Base-by-base conservation (phyloP, 257 asterid genomes). In the Nicotiana benthamiana region DNA sequence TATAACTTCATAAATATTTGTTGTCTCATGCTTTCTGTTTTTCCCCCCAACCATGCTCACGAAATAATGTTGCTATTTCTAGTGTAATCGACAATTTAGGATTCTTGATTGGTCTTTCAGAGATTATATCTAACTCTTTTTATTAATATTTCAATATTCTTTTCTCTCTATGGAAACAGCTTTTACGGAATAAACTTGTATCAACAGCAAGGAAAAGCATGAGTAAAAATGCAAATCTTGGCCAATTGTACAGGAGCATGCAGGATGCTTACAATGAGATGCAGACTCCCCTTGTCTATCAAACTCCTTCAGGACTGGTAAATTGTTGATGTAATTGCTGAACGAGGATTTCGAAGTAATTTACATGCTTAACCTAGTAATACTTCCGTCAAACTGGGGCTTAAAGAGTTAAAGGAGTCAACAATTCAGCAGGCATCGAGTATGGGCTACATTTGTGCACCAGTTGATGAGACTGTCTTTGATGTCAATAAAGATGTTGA, bases 231-330 rank as follows among this genome's bases (percentile, higher is more conserved):
- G 92, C 93, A 74, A 94, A 87, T 81, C 88, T 93, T 32, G 89
- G 97, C 59, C 96, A 94, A 89, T 56, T 94, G 79, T 94, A 93
- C 79, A 72, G 86, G 68, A 93, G 87, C 84, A 93, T 94, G 96
- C 91, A 88, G 82, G 89, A 93, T 59, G 98, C 97, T 18, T 93
- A 94, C 84, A 83, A 89, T 13, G 89, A 83, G 83, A 94, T 94
- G 96, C 98, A 94, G 87, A 91, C 98, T 48, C 98, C 98, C n/a
- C 97, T 93, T 2, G 95, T 89, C 75, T 90, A 87, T 75, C 98
- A 91, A 89, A 83, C 90, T 82, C 95, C 98, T 10, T 61, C 97
- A 40, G 83, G 92, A 81, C 68, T 89, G 90, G 98, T 94, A 88
- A 26, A 83, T 43, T 77, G 4, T 20, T 30, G 53, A 63, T 48